Conservation (phyloP, 2,329 filamentous ascomycete genomes). For the Ophiocordyceps polyrhachis-furcata region DNA sequence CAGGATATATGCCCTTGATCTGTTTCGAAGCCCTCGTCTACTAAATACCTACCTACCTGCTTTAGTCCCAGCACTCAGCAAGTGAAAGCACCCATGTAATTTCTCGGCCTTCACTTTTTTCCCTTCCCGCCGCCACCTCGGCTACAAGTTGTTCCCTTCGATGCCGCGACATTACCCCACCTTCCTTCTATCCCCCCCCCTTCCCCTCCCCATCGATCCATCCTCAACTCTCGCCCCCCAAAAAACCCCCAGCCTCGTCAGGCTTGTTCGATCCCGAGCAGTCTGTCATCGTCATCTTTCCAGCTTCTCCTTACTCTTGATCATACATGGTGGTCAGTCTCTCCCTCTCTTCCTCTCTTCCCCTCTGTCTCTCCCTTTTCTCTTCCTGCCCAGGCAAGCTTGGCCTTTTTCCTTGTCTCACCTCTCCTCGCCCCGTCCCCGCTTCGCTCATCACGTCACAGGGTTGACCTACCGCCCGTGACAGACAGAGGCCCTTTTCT, state of each 20-base stretch:
- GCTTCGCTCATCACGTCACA: conserved; percentile 1
- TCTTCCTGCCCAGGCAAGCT: conserved; percentile 2
- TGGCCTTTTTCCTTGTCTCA: conserved; percentile 1
- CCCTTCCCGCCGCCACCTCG: not conserved
- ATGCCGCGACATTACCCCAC: not conserved
- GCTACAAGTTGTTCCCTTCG: not conserved
- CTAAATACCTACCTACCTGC: too few relatives aligned
- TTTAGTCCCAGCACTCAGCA: too few relatives aligned
- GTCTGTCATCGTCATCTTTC: not conserved
- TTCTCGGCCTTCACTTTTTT: not conserved
- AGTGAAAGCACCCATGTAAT: not conserved
- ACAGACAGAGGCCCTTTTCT: not conserved
- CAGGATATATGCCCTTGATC: too few relatives aligned
- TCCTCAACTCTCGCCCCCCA: not conserved
- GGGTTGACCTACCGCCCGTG: not conserved
- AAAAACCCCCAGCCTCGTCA: not conserved
- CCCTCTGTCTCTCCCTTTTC: conserved; percentile 1
- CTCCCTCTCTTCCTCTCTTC: not conserved
- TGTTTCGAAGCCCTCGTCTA: too few relatives aligned
- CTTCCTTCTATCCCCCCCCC: not conserved
- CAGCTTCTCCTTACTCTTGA: not conserved
- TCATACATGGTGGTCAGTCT: conserved; percentile 7
- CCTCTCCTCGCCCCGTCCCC: not conserved
- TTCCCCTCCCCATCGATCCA: not conserved
- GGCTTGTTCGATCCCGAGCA: not conserved